phyloP scores from a whole-genome alignment of 2,329 filamentous ascomycete genomes.

The Trichoderma semiorbis region DNA sequence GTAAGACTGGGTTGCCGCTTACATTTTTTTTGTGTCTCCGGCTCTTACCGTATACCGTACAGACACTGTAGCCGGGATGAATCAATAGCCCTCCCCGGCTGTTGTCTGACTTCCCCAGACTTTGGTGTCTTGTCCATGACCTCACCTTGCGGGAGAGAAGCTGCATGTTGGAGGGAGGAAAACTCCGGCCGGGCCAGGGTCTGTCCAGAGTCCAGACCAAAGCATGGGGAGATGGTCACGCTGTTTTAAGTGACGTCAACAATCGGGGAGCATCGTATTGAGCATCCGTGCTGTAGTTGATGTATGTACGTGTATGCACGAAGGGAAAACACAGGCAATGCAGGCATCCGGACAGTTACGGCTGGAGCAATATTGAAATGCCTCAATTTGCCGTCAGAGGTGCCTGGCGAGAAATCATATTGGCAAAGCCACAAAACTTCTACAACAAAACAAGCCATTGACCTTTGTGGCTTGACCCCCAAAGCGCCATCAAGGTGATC shows the following conservation, averaged over 20 bases:
- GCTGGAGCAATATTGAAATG: not conserved
- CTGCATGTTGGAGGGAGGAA: not conserved
- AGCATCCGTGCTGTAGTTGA: not conserved
- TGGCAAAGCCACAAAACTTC: not conserved
- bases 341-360: not conserved
- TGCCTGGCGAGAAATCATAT: not conserved
- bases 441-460: not conserved
- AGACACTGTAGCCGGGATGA: constrained; percentile 3
- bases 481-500: not conserved
- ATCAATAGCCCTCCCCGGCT: not conserved
- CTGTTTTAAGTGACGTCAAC: constrained; percentile 1
- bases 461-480: not conserved
- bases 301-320: not conserved
- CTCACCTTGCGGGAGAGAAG: constrained; percentile 1
- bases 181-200: constrained; percentile 4
- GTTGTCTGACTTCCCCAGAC: constrained; percentile 9
- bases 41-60: not conserved
- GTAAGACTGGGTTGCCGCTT: constrained; percentile 1
- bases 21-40: not conserved
- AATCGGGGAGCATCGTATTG: constrained; percentile 1
- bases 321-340: not conserved
- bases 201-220: not conserved
- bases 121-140: constrained; percentile 12
- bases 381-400: not conserved
- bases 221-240: not conserved